These are phyloP conservation scores for Colletotrichum cuscutae DNA, from an alignment of 2,329 filamentous ascomycete species.

Conservation along the genomic window DNA sequence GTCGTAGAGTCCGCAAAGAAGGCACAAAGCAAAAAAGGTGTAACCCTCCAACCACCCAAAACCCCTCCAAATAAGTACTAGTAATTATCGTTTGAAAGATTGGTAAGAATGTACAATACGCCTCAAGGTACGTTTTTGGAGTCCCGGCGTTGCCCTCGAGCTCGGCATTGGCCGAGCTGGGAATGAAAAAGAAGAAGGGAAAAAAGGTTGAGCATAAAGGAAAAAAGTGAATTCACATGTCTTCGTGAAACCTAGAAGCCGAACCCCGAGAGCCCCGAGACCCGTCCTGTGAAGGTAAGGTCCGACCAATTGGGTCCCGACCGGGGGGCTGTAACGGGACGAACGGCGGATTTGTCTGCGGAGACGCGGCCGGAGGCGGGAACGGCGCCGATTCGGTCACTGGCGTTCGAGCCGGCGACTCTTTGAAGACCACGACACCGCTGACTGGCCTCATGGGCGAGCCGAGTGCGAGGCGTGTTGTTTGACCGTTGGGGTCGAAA, in stretches of 20 bases:
- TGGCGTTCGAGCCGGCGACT: conserved; percentile 73
- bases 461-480: conserved; percentile 61
- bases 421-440: conserved; percentile 68
- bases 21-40: background rate
- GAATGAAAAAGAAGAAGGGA: background rate
- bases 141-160: background rate
- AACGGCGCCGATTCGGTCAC: conserved; percentile 66
- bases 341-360: conserved; percentile 39
- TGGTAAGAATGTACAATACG: conserved; percentile 33
- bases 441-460: conserved; percentile 70
- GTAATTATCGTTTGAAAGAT: conserved; percentile 30
- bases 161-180: conserved; percentile 14
- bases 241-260: conserved; percentile 54
- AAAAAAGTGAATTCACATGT: conserved; percentile 40
- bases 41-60: background rate
- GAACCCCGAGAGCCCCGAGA: conserved; percentile 44
- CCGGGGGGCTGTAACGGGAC: conserved; percentile 40
- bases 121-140: conserved; percentile 13
- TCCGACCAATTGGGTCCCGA: conserved; percentile 51
- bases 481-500: conserved; percentile 45
- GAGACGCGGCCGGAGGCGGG: conserved; percentile 3
- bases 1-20: conserved; percentile 20
- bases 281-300: conserved; percentile 47
- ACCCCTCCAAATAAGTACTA: conserved; percentile 20
- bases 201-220: background rate